Conservation (phyloP, 352 stramenopile genomes). For the Globisporangium cylindrosporum region DNA sequence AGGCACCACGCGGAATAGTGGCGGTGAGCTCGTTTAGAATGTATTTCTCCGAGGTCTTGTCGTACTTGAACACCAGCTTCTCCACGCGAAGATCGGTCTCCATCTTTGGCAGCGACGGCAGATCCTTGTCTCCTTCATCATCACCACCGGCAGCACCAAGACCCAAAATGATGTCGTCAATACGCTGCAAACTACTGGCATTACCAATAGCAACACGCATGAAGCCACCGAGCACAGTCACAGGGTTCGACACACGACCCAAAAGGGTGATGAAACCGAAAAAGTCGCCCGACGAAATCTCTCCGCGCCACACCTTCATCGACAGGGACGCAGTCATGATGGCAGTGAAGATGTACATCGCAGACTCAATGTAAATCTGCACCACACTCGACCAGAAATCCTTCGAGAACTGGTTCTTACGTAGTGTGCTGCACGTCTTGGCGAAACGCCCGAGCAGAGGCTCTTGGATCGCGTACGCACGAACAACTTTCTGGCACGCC, state of each 20-base stretch:
- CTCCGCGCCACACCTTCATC: conserved; percentile 81
- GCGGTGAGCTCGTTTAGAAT: conserved; percentile 73
- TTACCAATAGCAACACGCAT: conserved; percentile 90
- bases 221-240: conserved; percentile 82
- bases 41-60: conserved; percentile 81
- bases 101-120: conserved; percentile 81
- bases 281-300: conserved; percentile 75
- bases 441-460: conserved; percentile 72
- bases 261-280: conserved; percentile 83
- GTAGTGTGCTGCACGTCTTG: conserved; percentile 54
- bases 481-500: conserved; percentile 84
- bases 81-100: conserved; percentile 73
- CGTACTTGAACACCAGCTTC: conserved; percentile 86
- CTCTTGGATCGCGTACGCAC: conserved; percentile 81
- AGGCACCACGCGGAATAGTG: conserved; percentile 72
- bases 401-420: conserved; percentile 86
- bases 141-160: conserved; percentile 33
- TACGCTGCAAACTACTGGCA: conserved; percentile 79
- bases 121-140: conserved; percentile 57
- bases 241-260: conserved; percentile 74
- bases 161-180: conserved; percentile 82
- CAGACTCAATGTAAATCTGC: conserved; percentile 89
- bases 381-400: conserved; percentile 89
- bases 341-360: conserved; percentile 89
- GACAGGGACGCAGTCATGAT: conserved; percentile 83